A percentile compares a stretch with the other conserved stretches of the same genome.
phyloP scores from a whole-genome alignment of 2,329 filamentous ascomycete species.

The Phaeosphaeria sp. region DNA sequence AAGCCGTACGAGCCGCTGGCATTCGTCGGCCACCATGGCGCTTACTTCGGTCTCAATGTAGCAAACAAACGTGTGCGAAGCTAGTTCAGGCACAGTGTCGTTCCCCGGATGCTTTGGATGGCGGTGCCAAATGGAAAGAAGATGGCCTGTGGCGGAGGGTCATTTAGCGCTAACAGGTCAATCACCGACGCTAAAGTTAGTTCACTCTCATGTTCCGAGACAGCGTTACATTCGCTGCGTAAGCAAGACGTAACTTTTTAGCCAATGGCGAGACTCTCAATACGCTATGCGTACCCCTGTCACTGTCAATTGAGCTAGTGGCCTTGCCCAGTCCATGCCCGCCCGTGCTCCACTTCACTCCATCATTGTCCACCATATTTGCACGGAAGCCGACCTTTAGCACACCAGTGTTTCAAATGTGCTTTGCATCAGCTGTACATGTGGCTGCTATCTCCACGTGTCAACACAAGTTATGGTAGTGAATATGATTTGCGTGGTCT shows the following conservation, averaged over 20 bases:
- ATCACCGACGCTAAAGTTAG: not conserved
- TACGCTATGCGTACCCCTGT: not conserved
- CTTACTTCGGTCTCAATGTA: slow-evolving; percentile 3
- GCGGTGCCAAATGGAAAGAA: not conserved
- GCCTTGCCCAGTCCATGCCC: not conserved
- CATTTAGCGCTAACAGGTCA: not conserved
- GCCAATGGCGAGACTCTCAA: not conserved
- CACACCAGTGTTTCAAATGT: not conserved
- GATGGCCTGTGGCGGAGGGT: not conserved
- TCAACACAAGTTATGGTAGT: not conserved
- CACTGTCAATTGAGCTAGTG: not conserved
- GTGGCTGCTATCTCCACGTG: not conserved
- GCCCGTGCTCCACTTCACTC: not conserved
- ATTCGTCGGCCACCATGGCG: not conserved
- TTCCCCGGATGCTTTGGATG: not conserved
- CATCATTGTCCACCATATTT: not conserved
- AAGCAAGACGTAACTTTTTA: not conserved
- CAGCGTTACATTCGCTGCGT: not conserved
- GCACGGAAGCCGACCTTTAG: not conserved
- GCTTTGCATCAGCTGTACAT: not conserved
- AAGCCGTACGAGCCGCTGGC: not conserved
- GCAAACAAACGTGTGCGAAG: not conserved
- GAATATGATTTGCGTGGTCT: not conserved
- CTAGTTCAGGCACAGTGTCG: not conserved
- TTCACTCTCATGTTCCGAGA: not conserved